A percentile compares a stretch with the other conserved stretches of the same genome.
Conservation (phyloP, 306 rosid species). For the Mimosa bimucronata region DNA sequence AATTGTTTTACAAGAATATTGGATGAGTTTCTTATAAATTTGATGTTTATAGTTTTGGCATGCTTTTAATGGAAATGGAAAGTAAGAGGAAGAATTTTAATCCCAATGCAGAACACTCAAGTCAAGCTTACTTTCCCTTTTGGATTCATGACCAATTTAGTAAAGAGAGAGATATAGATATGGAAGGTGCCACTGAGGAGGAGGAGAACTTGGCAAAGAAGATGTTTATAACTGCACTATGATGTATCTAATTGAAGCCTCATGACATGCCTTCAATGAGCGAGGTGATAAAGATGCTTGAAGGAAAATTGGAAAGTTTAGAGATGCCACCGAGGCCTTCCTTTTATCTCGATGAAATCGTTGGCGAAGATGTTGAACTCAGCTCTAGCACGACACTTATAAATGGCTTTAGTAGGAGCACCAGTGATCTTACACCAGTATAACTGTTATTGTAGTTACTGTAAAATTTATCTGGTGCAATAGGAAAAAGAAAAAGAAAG, state of each 20-base stretch:
- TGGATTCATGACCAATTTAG: background rate
- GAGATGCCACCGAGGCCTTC: background rate
- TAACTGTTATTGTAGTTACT: background rate
- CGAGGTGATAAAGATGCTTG: background rate
- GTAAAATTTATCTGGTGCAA: background rate
- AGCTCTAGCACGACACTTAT: background rate
- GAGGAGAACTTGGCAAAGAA: background rate
- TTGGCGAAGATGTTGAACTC: background rate
- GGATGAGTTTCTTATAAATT: slow-evolving; percentile 1
- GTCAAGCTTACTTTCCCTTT: background rate
- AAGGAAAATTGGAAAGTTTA: background rate
- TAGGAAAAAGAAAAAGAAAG: background rate
- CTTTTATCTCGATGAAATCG: background rate
- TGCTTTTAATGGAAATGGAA: slow-evolving; percentile 4
- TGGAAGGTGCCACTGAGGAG: background rate
- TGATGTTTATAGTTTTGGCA: background rate
- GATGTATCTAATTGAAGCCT: slow-evolving; percentile 2
- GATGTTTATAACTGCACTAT: background rate
- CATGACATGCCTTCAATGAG: background rate
- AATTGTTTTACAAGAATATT: slow-evolving; percentile 5
- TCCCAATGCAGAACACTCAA: background rate
- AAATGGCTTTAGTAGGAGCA: background rate
- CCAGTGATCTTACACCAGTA: background rate
- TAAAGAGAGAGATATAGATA: background rate
- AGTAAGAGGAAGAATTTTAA: background rate